Evolutionary conservation across 768 basidiomycete species (phyloP), one percentile per base, ranked within the genome.

Genomic region (Russula brevipes): DNA sequence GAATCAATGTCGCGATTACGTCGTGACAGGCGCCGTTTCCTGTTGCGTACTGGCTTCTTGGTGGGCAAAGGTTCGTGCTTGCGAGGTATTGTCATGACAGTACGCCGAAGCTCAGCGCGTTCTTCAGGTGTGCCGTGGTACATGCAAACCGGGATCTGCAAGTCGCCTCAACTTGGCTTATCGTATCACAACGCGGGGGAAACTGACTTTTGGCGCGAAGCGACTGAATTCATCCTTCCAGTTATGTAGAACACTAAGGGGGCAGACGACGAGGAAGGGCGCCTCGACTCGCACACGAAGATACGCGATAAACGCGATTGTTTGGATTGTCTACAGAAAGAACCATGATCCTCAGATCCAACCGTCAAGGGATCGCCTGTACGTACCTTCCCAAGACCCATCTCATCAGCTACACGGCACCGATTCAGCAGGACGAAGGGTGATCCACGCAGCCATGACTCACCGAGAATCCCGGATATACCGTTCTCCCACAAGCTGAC

Each of bases 281-380:
- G 83, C 81, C 63, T 79, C 80, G 51, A 88, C 84, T 4, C 83
- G 79, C 60, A 89, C 87, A 36, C 92, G 86, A 1, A 99, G 80
- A 74, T 94, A 88, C 0, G 95, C 95, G 62, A 91, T 84, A 73
- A 98, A 97, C 0, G 95, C 85, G 49, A 99, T 99, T 0, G 87
- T 91, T 80, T 99, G 97, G 0, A 98, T 80, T 0, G 97, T 99
- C 91, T 97, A 69, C 11, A 64, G 19, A 52, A 50, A 59, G 63
- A 62, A 62, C 24, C 1, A 24, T 24, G 24, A 24, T 24, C 24
- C 24, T 24, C 24, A 16, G 6, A 33, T 44, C 46, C 45, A n/a
- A 14, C 1, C 24, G 24, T 24, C 24, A 24, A 24, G 24, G 24
- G 24, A 24, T 24, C 24, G 24, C 24, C 24, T 9, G n/a, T 60